These are phyloP conservation scores for Panicum virgatum DNA, from an alignment of 202 grass and related monocot genomes.

Conservation along the genomic window DNA sequence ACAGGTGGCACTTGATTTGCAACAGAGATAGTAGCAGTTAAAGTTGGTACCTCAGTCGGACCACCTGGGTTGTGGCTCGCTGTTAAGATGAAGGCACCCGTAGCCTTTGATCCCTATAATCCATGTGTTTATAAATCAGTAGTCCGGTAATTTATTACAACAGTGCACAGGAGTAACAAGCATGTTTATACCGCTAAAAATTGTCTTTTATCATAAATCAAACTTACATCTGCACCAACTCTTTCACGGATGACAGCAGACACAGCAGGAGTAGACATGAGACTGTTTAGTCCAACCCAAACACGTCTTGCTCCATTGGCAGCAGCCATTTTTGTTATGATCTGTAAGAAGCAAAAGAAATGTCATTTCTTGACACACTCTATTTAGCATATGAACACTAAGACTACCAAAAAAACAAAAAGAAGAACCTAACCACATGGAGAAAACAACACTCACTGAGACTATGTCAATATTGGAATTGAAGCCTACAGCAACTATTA, in stretches of 20 bases:
- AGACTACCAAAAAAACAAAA: neutral
- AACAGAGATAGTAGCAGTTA: constrained; percentile 21
- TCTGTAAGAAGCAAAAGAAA: constrained; percentile 47
- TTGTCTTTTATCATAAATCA: constrained; percentile 17
- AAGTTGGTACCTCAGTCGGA: constrained; percentile 72
- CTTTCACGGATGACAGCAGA: constrained; percentile 93
- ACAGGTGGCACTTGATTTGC: neutral
- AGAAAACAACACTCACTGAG: neutral
- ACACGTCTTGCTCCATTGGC: constrained; percentile 93
- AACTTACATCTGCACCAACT: constrained; percentile 87
- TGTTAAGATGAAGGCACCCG: constrained; percentile 92
- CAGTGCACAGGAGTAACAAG: neutral
- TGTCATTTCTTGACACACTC: constrained; percentile 1
- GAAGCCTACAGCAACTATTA: constrained; percentile 8
- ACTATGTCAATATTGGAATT: neutral
- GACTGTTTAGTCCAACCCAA: constrained; percentile 85
- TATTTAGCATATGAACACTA: neutral
- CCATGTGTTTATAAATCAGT: constrained; percentile 28
- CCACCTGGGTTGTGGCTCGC: constrained; percentile 95
- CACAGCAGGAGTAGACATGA: constrained; percentile 95
- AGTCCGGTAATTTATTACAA: constrained; percentile 14
- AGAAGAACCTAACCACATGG: neutral
- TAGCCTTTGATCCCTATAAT: constrained; percentile 88
- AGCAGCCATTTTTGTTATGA: constrained; percentile 96
- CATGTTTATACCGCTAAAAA: neutral